A percentile compares a stretch with the other conserved stretches of the same genome.
Evolutionary conservation across 495 filamentous ascomycete genomes (phyloP).

Genomic region (Acidiella bohemica): DNA sequence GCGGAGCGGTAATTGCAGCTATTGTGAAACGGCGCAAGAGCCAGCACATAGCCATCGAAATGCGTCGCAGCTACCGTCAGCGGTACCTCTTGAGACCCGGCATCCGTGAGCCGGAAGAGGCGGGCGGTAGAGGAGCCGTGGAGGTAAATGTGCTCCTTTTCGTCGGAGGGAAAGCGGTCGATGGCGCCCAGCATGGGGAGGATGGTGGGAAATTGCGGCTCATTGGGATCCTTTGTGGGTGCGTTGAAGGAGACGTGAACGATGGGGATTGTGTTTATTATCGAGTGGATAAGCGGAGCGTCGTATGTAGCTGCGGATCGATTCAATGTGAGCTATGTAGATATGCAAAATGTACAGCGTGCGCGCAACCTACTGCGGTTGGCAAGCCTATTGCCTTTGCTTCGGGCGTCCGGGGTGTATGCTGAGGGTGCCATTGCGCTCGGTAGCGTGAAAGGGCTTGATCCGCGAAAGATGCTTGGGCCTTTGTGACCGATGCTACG

Average conservation of each 20-base stretch:
- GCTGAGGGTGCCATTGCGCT: conserved; percentile 10
- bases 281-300: conserved; percentile 58
- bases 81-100: conserved; percentile 37
- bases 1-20: conserved; percentile 85
- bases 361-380: conserved; percentile 12
- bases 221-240: conserved; percentile 4
- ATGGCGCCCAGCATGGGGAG: conserved; percentile 85
- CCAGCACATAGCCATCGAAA: conserved; percentile 62
- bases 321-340: conserved; percentile 2
- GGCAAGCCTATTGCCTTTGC: conserved; percentile 13
- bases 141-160: conserved; percentile 53
- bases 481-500: too few species aligned
- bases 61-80: conserved; percentile 54
- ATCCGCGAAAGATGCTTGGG: too few species aligned
- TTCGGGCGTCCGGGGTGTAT: conserved; percentile 17
- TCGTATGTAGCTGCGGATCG: conserved; percentile 52
- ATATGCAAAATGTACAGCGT: not conserved
- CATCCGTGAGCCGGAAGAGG: conserved; percentile 51
- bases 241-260: conserved; percentile 72
- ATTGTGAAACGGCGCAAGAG: conserved; percentile 66
- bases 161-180: conserved; percentile 56
- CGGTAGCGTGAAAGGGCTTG: too few species aligned
- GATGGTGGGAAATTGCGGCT: conserved; percentile 54
- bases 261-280: conserved; percentile 64
- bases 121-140: conserved; percentile 79